Base-by-base conservation (phyloP, 2,329 filamentous ascomycete species). In the Penicillium glabrum region DNA sequence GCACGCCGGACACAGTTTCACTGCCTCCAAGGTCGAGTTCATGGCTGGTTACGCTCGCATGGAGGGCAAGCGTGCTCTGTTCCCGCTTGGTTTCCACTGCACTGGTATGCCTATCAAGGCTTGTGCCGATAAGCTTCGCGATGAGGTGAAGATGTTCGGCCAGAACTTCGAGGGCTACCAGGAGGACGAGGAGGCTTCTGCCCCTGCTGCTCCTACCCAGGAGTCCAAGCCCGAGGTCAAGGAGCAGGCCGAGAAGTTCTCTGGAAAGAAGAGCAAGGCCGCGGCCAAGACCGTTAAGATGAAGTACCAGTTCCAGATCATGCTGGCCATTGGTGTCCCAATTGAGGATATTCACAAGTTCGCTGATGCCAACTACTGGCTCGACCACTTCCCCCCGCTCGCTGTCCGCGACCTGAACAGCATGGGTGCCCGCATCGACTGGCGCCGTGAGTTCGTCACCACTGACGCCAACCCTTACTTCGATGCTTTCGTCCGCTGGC, bases 21-120 rank as follows among this genome's bases (percentile, higher is more conserved):
- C 92, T 23, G 87, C 90, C 59, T 90, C 86, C 70, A 99, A 99
- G 78, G 87, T 96, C 67, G 95, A 99, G 77, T 99, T 98, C 75
- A 88, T 87, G 56, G 86, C 89, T 24, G 91, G 93, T 44, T 93
- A 91, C 71, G 88, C 89, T 46, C 84, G 93, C 54, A 96, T 98
- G 91, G 86, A 92, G 74, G 95, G 95, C 70, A 93, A 93, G 81
- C 84, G 89, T 52, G 83, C 88, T 56, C 81, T 98, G 52, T 97
- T 95, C 74, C 95, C 95, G 56, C 88, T 95, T 70, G 95, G 93
- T 31, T 99, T 92, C 80, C 95, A 99, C 81, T 91, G 89, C 78
- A 98, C 93, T 0, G 95, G 95, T 67, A 96, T 99, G 89, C 92
- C 93, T 46, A 99, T 99, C 81, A 97, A 97, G 78, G 93, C 95